phyloP scores from a whole-genome alignment of 2,329 filamentous ascomycete genomes.

The Harringtonia aguacate region DNA sequence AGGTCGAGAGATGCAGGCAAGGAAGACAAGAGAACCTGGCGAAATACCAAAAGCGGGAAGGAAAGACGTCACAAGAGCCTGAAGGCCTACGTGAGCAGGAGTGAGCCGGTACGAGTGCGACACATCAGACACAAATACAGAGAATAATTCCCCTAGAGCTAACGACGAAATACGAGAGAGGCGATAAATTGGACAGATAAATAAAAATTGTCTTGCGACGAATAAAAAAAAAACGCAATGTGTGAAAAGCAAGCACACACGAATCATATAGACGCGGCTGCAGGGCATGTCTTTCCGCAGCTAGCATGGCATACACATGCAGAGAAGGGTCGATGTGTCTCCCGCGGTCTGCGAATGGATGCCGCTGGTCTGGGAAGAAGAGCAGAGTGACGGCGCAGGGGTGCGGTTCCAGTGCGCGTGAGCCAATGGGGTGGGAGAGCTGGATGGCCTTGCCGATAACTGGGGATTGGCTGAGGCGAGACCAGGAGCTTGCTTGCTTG shows the following conservation, averaged over 20 bases:
- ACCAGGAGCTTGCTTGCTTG: no score
- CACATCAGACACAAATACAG: background rate
- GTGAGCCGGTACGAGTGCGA: background rate
- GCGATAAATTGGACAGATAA: constrained; percentile 4
- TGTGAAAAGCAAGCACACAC: constrained; percentile 1
- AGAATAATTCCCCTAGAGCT: background rate
- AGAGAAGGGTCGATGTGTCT: background rate
- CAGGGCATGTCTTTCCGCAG: no score
- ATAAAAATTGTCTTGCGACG: background rate
- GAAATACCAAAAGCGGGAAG: background rate
- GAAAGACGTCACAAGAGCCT: constrained; percentile 1
- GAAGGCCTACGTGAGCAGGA: background rate
- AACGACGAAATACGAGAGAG: background rate
- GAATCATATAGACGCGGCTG: constrained; percentile 4
- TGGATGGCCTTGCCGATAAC: background rate
- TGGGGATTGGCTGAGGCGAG: background rate
- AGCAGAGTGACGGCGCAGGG: constrained; percentile 1
- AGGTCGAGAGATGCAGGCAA: background rate
- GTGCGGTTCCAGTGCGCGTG: background rate
- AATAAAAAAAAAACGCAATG: background rate
- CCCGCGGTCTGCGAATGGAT: background rate
- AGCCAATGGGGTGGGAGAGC: background rate
- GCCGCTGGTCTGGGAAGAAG: background rate
- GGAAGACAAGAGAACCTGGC: background rate
- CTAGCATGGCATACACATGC: background rate